A percentile compares a stretch with the other conserved stretches of the same genome.
Evolutionary conservation across 331 rosid genomes (phyloP).

Genomic region (Ulmus americana): DNA sequence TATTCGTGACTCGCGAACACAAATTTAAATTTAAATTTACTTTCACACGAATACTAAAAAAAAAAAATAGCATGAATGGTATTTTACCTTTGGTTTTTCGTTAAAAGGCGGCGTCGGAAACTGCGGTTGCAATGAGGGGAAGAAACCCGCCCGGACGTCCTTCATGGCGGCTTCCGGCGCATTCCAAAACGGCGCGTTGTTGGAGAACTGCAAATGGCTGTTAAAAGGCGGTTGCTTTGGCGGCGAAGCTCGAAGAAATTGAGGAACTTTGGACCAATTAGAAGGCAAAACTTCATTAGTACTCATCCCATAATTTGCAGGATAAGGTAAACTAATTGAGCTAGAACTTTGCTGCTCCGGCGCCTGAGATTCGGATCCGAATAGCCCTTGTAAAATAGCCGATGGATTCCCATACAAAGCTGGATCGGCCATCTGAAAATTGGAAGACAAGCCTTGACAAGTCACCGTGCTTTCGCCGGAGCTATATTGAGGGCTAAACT

Average conservation of each 20-base stretch:
- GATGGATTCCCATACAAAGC: conserved; percentile 58
- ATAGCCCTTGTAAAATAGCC: conserved; percentile 60
- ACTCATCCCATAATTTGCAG: conserved; percentile 38
- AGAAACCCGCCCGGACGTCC: conserved; percentile 48
- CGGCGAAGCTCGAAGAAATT: conserved; percentile 47
- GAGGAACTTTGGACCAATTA: conserved; percentile 56
- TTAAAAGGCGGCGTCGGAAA: conserved; percentile 46
- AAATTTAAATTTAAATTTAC: too few relatives aligned
- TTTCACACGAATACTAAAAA: background rate
- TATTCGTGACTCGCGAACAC: too few relatives aligned
- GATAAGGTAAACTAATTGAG: conserved; percentile 36
- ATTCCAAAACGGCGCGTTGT: conserved; percentile 81
- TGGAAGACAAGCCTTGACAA: conserved; percentile 44
- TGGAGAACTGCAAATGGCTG: conserved; percentile 72
- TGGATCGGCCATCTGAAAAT: conserved; percentile 51
- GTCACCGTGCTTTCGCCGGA: conserved; percentile 73
- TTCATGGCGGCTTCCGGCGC: conserved; percentile 63
- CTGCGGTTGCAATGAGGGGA: conserved; percentile 60
- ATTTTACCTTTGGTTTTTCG: conserved; percentile 59
- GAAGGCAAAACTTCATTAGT: conserved; percentile 44
- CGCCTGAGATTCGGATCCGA: conserved; percentile 33
- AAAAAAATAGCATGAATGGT: background rate
- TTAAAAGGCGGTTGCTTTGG: conserved; percentile 23
- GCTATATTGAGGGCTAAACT: conserved; percentile 73
- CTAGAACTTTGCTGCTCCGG: conserved; percentile 39